A percentile compares a stretch with the other conserved stretches of the same genome.
Conservation (phyloP, 1,139 yeast genomes). For the Lodderomyces margitis region DNA sequence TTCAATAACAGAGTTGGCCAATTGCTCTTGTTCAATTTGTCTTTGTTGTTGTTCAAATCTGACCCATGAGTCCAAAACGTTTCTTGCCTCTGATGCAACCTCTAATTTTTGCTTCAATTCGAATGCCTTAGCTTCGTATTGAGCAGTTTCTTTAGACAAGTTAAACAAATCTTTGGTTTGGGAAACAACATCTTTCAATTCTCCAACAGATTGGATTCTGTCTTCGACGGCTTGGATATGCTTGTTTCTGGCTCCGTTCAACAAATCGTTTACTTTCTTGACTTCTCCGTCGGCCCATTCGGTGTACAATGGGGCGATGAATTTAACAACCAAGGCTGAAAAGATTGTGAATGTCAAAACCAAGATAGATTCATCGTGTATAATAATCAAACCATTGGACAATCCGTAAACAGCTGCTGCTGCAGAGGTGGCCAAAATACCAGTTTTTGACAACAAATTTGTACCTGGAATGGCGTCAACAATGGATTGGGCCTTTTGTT, state of each 20-base stretch:
- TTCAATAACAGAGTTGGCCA: conserved; percentile 80
- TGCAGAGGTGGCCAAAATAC: conserved; percentile 89
- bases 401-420: conserved; percentile 95
- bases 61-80: conserved; percentile 98
- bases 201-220: conserved; percentile 85
- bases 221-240: conserved; percentile 91
- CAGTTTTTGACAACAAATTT: conserved; percentile 85
- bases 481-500: conserved; percentile 85
- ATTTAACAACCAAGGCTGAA: conserved; percentile 74
- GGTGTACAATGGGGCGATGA: conserved; percentile 90
- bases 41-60: conserved; percentile 97
- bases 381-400: conserved; percentile 86
- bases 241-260: conserved; percentile 84
- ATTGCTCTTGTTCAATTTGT: conserved; percentile 92
- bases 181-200: conserved; percentile 86
- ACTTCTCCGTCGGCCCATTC: conserved; percentile 94
- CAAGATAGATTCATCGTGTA: conserved; percentile 91
- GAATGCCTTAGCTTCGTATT: conserved; percentile 90
- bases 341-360: conserved; percentile 78
- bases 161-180: conserved; percentile 91
- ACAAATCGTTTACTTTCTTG: conserved; percentile 73
- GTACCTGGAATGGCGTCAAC: conserved; percentile 93
- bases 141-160: conserved; percentile 93
- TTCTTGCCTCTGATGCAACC: conserved; percentile 85
- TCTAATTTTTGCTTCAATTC: conserved; percentile 90